These are phyloP conservation scores for Globisporangium rhizosaccharum DNA, from an alignment of 352 stramenopile genomes.

Conservation along the genomic window DNA sequence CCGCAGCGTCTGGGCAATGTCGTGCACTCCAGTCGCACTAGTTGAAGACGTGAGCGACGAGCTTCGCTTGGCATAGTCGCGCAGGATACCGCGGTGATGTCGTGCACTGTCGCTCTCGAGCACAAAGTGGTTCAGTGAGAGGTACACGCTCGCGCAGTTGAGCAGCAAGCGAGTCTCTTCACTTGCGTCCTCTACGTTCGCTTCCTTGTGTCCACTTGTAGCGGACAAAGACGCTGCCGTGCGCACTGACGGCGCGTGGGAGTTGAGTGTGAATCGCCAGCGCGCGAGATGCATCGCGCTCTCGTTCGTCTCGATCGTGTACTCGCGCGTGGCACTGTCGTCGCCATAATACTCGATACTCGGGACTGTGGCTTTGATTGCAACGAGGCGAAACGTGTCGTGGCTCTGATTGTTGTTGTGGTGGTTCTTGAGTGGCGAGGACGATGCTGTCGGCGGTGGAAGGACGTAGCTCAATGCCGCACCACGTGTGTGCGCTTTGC, in stretches of 20 bases:
- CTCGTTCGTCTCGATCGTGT: constrained; percentile 55
- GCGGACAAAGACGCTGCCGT: too few species aligned
- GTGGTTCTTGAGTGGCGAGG: neutral
- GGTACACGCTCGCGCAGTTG: constrained; percentile 31
- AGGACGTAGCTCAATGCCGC: constrained; percentile 5
- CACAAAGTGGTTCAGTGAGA: constrained; percentile 33
- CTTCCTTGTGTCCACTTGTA: neutral
- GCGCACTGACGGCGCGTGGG: neutral
- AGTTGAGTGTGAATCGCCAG: constrained; percentile 36
- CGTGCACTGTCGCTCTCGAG: constrained; percentile 23
- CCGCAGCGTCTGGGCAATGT: neutral
- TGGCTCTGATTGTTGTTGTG: neutral
- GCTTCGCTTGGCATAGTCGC: neutral
- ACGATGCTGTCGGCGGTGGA: neutral
- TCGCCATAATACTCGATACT: constrained; percentile 49
- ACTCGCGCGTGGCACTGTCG: constrained; percentile 55
- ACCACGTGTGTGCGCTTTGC: constrained; percentile 7
- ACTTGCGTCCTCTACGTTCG: constrained; percentile 1
- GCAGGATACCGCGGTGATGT: constrained; percentile 23
- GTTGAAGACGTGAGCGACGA: neutral
- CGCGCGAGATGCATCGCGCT: constrained; percentile 40
- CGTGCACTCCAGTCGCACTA: neutral
- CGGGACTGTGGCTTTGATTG: constrained; percentile 50
- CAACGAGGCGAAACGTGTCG: constrained; percentile 40
- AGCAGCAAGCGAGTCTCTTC: constrained; percentile 25